A percentile compares a stretch with the other conserved stretches of the same genome.
Evolutionary conservation across 1,139 yeast genomes (phyloP).

Genomic region (Geotrichum cucujoidarum): DNA sequence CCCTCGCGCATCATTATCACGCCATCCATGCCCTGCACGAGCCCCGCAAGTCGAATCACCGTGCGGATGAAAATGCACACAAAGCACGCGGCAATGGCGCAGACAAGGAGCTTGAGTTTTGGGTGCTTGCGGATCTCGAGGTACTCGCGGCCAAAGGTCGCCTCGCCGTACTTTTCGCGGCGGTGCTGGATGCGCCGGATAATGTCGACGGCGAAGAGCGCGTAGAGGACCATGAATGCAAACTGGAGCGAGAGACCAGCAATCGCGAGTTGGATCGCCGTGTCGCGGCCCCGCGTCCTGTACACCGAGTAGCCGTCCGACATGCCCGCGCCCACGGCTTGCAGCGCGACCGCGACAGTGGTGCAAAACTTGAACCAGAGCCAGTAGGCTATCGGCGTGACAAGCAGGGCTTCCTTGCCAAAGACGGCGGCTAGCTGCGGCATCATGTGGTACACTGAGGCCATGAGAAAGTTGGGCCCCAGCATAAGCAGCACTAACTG

Average conservation of each 20-base stretch:
- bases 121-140: background rate
- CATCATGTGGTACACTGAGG: constrained; percentile 70
- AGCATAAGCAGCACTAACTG: constrained; percentile 69
- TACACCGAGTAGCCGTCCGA: background rate
- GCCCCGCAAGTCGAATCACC: constrained; percentile 71
- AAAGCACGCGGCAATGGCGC: constrained; percentile 29
- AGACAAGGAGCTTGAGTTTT: constrained; percentile 19
- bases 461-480: constrained; percentile 87
- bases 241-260: constrained; percentile 81
- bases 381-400: constrained; percentile 72
- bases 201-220: constrained; percentile 51
- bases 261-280: constrained; percentile 70
- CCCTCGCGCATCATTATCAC: constrained; percentile 62
- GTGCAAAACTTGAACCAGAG: constrained; percentile 63
- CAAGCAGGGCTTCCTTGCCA: constrained; percentile 55
- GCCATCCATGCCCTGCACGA: constrained; percentile 71
- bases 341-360: constrained; percentile 63
- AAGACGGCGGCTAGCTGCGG: constrained; percentile 68
- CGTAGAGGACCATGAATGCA: constrained; percentile 60
- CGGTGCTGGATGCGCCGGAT: background rate
- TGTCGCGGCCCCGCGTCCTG: background rate
- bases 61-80: constrained; percentile 62
- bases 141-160: background rate
- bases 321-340: constrained; percentile 82
- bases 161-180: background rate